Base-by-base conservation (phyloP, 2,329 filamentous ascomycete species). In the Penicillium glabrum region DNA sequence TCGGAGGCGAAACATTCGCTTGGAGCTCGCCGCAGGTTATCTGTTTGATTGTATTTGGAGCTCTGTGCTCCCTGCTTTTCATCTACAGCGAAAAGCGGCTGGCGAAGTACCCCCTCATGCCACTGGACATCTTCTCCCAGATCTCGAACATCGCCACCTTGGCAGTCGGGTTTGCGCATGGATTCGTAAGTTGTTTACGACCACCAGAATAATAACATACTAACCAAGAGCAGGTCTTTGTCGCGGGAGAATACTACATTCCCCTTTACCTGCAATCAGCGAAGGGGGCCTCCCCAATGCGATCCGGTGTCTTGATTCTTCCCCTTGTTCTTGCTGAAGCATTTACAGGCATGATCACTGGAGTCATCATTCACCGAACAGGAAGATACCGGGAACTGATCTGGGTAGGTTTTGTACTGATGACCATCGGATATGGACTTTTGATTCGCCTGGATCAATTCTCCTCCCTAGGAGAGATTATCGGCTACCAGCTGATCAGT, bases 231-330 rank as follows among this genome's bases (percentile, higher is more conserved):
- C 77, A 86, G 65, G 82, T 85, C 33, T 89, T 88, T 70, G 87
- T 89, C 41, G 84, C 82, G 0, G 80, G 80, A 1, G 83, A 86
- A 49, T 92, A 90, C 72, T 92, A 89, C 65, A 77, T 91, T 26
- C 89, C 89, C 0, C 79, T 91, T 0, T 92, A 88, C 72, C 87
- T 90, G 53, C 89, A 93, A 69, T 82, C 86, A 3, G 88, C 87
- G 0, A 80, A 87, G 2, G 80, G 81, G 50, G 84, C 83, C 1
- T 80, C 80, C 0, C 85, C 87, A 0, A 75, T 89, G 33, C 77
- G 78, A n/a, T 89, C 85, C 0, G 81, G 80, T 64, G 62, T 69
- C 0, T 80, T 88, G 13, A 78, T 89, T 2, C 77, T 91, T 0
- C 87, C 89, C 0, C 82, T 87, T 41, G 84, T 83, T 23, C 60